Conservation (phyloP, 2,329 filamentous ascomycete genomes). For the Xylariaceae sp. region DNA sequence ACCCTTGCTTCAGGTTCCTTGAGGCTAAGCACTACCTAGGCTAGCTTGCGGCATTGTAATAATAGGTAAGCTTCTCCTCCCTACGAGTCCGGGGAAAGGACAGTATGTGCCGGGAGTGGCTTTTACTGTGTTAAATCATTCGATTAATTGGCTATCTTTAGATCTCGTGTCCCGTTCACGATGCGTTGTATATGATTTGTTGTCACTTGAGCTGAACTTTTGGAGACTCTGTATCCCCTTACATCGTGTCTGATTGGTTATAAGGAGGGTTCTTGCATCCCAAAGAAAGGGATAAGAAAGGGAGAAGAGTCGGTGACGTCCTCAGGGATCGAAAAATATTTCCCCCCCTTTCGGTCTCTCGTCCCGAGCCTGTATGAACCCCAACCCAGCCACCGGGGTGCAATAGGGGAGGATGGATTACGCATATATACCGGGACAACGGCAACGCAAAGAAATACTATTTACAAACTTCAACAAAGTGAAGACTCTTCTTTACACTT, state of each 20-base stretch:
- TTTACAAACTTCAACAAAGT: neutral
- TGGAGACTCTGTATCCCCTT: slow-evolving; percentile 14
- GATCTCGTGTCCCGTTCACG: slow-evolving; percentile 25
- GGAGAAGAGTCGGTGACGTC: slow-evolving; percentile 20
- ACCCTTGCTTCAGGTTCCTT: neutral
- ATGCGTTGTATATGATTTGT: slow-evolving; percentile 14
- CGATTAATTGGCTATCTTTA: slow-evolving; percentile 15
- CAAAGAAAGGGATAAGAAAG: slow-evolving; percentile 13
- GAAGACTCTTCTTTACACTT: no score
- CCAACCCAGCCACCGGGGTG: slow-evolving; percentile 18
- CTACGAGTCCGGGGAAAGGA: slow-evolving; percentile 20
- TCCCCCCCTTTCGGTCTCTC: neutral
- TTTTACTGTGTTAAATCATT: slow-evolving; percentile 12
- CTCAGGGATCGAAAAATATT: neutral
- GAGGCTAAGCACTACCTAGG: no score
- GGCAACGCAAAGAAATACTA: neutral
- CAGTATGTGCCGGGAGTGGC: slow-evolving; percentile 10
- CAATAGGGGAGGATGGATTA: slow-evolving; percentile 15
- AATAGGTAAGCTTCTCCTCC: neutral
- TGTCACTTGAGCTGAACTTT: slow-evolving; percentile 20
- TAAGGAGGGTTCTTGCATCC: slow-evolving; percentile 13
- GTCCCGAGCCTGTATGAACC: slow-evolving; percentile 14
- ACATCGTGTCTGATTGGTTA: slow-evolving; percentile 16
- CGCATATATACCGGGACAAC: slow-evolving; percentile 18
- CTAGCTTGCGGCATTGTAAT: neutral